Conservation (phyloP, 768 basidiomycete species). For the Neoboletus magnificus region DNA sequence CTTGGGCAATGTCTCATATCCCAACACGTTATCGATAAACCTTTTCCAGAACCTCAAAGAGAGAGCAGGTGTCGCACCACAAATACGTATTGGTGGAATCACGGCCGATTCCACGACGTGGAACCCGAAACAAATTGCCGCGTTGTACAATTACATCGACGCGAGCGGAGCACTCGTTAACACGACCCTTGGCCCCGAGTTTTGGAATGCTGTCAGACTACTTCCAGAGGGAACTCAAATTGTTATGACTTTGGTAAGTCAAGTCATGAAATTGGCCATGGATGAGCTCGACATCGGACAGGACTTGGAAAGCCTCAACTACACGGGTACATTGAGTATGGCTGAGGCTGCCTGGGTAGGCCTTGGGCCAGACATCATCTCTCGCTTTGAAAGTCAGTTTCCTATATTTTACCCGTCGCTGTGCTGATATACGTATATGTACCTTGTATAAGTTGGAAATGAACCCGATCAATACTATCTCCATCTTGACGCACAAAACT, state of each 20-base stretch:
- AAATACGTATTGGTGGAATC: constrained; percentile 52
- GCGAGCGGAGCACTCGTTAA: constrained; percentile 43
- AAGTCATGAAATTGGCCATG: background rate
- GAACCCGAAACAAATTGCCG: constrained; percentile 36
- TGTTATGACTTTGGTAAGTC: constrained; percentile 42
- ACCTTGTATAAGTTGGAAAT: constrained; percentile 41
- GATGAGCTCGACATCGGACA: constrained; percentile 14
- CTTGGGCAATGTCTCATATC: constrained; percentile 42
- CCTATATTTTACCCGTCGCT: background rate
- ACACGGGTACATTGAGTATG: constrained; percentile 39
- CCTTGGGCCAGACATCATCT: constrained; percentile 36
- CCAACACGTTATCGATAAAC: constrained; percentile 42
- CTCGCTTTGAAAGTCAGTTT: constrained; percentile 44
- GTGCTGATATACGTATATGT: background rate
- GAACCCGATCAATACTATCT: constrained; percentile 51
- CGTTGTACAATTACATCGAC: constrained; percentile 41
- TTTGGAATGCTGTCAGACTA: constrained; percentile 44
- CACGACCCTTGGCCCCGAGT: constrained; percentile 49
- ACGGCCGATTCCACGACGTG: constrained; percentile 54
- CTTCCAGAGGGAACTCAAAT: constrained; percentile 48
- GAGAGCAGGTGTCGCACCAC: constrained; percentile 43
- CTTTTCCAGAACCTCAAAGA: constrained; percentile 44
- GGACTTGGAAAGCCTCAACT: constrained; percentile 46
- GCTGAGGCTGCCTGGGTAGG: constrained; percentile 42
- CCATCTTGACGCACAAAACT: constrained; percentile 41